These are phyloP conservation scores for Russula emetica DNA, from an alignment of 768 basidiomycete species.

Conservation along the genomic window DNA sequence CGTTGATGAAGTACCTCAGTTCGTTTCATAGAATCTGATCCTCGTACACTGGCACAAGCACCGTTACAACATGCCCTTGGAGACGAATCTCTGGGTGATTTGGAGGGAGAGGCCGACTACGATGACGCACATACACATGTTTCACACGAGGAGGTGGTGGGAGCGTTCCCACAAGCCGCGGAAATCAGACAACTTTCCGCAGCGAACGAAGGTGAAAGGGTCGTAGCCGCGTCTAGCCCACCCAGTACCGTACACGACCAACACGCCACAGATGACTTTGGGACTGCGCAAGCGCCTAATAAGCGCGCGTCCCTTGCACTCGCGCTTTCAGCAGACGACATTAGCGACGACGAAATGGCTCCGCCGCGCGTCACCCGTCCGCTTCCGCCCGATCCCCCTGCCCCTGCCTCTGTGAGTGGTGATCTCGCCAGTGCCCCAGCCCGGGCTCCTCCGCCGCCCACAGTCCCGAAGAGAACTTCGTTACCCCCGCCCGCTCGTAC, in stretches of 20 bases:
- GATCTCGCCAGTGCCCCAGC: neutral
- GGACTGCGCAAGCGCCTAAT: neutral
- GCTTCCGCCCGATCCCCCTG: slow-evolving; percentile 34
- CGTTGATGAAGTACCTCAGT: slow-evolving; percentile 25
- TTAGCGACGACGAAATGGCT: slow-evolving; percentile 31
- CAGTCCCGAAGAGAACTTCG: slow-evolving; percentile 21
- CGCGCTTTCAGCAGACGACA: slow-evolving; percentile 29
- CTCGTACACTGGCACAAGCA: slow-evolving; percentile 10
- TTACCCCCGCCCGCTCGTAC: slow-evolving; percentile 23
- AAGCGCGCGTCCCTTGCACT: slow-evolving; percentile 2
- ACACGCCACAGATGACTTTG: slow-evolving; percentile 4
- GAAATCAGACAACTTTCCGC: neutral
- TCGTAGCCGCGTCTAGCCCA: slow-evolving; percentile 9
- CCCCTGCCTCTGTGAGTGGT: slow-evolving; percentile 26
- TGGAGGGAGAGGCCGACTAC: slow-evolving; percentile 3
- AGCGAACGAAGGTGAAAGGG: slow-evolving; percentile 11
- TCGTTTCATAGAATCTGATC: slow-evolving; percentile 26
- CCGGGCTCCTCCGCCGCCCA: slow-evolving; percentile 4
- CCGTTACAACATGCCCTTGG: slow-evolving; percentile 15
- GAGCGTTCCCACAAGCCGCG: neutral
- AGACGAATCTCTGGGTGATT: neutral
- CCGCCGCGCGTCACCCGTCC: slow-evolving; percentile 35
- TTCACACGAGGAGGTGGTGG: slow-evolving; percentile 17
- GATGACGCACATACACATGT: slow-evolving; percentile 24
- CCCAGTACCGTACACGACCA: slow-evolving; percentile 1